A percentile compares a stretch with the other conserved stretches of the same genome.
Evolutionary conservation across 192 early-diverging fungal species (phyloP).

Genomic region (Funneliformis mosseae): DNA sequence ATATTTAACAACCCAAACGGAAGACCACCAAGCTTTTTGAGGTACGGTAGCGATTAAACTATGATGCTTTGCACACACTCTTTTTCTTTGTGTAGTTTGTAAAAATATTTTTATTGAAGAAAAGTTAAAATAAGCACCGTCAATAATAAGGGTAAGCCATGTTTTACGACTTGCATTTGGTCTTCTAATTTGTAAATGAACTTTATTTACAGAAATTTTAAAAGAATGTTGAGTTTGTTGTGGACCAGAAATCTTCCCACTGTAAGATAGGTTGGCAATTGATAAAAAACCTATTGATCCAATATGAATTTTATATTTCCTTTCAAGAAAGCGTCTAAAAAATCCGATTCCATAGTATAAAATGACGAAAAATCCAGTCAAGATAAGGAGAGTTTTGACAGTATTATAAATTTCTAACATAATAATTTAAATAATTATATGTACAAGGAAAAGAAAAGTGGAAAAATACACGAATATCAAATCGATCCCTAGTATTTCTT

Average conservation of each 20-base stretch:
- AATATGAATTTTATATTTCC: constrained; percentile 23
- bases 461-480: no score
- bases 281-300: constrained; percentile 24
- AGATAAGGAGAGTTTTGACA: neutral
- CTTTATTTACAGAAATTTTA: constrained; percentile 4
- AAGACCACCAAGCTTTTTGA: constrained; percentile 50
- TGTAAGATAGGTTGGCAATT: constrained; percentile 8
- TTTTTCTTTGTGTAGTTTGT: neutral
- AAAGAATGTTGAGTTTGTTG: constrained; percentile 6
- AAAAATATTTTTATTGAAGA: constrained; percentile 16
- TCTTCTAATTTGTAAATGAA: constrained; percentile 21
- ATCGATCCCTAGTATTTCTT: no score
- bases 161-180: constrained; percentile 2
- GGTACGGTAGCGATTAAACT: constrained; percentile 32
- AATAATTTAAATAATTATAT: no score
- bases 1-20: constrained; percentile 44
- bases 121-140: constrained; percentile 27
- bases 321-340: neutral
- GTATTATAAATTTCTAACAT: neutral
- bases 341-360: neutral
- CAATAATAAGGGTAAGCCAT: constrained; percentile 44
- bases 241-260: neutral
- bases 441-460: no score
- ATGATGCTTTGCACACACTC: neutral
- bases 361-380: neutral